Evolutionary conservation across 805 yeast species (phyloP).

Genomic region (Starmerella sp.): DNA sequence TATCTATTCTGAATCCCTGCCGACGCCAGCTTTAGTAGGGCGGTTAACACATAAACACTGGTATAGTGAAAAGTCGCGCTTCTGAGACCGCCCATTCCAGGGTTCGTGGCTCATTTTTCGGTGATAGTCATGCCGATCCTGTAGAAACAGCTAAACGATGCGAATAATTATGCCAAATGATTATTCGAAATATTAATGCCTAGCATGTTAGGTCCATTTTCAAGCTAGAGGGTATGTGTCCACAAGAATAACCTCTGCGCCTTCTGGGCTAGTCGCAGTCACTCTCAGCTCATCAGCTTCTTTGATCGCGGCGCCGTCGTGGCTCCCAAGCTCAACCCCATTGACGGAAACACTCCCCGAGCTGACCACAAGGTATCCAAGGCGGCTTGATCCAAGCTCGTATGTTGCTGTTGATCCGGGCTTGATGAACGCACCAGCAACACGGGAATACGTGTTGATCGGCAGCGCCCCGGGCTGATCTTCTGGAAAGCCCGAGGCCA

Average conservation of each 20-base stretch:
- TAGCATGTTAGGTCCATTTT: too few relatives aligned
- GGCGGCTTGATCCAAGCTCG: constrained; percentile 12
- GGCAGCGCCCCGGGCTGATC: constrained; percentile 17
- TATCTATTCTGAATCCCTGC: too few relatives aligned
- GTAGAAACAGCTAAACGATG: too few relatives aligned
- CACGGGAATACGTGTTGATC: constrained; percentile 14
- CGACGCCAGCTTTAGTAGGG: too few relatives aligned
- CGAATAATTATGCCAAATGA: too few relatives aligned
- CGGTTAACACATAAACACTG: too few relatives aligned
- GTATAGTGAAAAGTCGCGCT: too few relatives aligned
- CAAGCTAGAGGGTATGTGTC: constrained; percentile 12
- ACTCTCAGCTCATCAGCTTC: constrained; percentile 9
- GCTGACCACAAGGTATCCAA: constrained; percentile 18
- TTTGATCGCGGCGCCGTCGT: constrained; percentile 18
- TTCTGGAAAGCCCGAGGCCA: constrained; percentile 15
- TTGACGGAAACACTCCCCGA: constrained; percentile 4
- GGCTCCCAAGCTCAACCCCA: constrained; percentile 14
- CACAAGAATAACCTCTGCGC: constrained; percentile 14
- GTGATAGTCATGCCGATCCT: too few relatives aligned
- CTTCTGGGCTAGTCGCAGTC: constrained; percentile 5
- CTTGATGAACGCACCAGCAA: constrained; percentile 13
- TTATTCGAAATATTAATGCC: too few relatives aligned
- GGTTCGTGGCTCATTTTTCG: too few relatives aligned
- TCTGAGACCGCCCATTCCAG: too few relatives aligned
- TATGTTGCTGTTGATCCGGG: constrained; percentile 6